phyloP scores from a whole-genome alignment of 2,329 filamentous ascomycete genomes.

The Fusarium sp. region DNA sequence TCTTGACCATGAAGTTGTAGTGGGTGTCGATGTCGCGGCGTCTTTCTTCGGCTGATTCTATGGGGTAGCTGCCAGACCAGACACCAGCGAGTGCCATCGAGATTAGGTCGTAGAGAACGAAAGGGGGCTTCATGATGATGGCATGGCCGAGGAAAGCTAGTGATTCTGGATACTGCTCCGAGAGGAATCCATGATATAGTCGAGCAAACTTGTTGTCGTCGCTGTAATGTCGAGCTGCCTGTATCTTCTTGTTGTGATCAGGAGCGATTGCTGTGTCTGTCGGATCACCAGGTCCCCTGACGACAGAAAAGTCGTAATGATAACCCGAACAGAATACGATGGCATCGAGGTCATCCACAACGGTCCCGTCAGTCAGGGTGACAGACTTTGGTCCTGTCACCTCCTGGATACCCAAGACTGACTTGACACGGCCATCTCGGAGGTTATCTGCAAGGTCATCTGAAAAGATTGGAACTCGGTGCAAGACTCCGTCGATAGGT shows the following conservation, averaged over 20 bases:
- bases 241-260: conserved; percentile 41
- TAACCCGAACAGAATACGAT: conserved; percentile 51
- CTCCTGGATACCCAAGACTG: conserved; percentile 44
- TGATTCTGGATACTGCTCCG: conserved; percentile 49
- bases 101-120: conserved; percentile 46
- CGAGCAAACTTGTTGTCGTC: conserved; percentile 43
- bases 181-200: conserved; percentile 47
- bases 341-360: conserved; percentile 49
- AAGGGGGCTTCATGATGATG: conserved; percentile 41
- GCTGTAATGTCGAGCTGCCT: conserved; percentile 36
- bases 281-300: conserved; percentile 46
- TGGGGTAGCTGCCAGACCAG: conserved; percentile 43
- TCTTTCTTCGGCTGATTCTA: conserved; percentile 38
- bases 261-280: conserved; percentile 42
- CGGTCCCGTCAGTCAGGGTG: conserved; percentile 45
- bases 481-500: conserved; percentile 29
- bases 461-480: conserved; percentile 46
- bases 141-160: conserved; percentile 47
- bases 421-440: conserved; percentile 41
- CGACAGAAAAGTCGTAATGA: conserved; percentile 44
- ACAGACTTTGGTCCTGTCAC: conserved; percentile 47
- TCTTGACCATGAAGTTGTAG: conserved; percentile 37
- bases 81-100: conserved; percentile 47
- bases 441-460: conserved; percentile 46
- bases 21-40: conserved; percentile 46